These are phyloP conservation scores for Ogataea pini DNA, from an alignment of 805 yeast species.

Conservation along the genomic window DNA sequence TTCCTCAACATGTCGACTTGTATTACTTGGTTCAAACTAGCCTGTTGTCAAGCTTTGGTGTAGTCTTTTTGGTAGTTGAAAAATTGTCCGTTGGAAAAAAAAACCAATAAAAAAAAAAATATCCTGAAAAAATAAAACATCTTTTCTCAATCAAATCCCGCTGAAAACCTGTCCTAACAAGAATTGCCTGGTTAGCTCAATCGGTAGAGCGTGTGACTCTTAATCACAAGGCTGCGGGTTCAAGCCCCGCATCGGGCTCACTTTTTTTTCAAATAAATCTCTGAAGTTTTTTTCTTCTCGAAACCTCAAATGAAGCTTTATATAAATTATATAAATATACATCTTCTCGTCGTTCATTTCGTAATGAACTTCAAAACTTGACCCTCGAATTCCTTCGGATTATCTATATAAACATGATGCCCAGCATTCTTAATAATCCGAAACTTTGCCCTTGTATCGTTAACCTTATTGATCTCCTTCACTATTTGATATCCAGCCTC, in stretches of 20 bases:
- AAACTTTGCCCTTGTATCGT: conserved; percentile 32
- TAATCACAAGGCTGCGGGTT: conserved; percentile 32
- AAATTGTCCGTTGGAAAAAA: not conserved
- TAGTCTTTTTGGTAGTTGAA: not conserved
- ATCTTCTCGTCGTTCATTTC: not conserved
- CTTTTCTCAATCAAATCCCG: not conserved
- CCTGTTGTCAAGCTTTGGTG: too few species aligned
- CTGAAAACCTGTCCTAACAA: not conserved
- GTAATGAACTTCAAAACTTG: conserved; percentile 27
- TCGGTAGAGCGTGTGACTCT: conserved; percentile 33
- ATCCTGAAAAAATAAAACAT: not conserved
- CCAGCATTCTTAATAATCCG: conserved; percentile 47
- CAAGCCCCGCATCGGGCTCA: conserved; percentile 29
- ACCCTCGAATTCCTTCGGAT: conserved; percentile 37
- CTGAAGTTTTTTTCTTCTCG: not conserved
- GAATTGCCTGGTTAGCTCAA: conserved; percentile 29
- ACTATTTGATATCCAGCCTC: conserved; percentile 54
- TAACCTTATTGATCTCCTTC: conserved; percentile 32
- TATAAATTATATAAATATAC: not conserved
- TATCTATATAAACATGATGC: conserved; percentile 57
- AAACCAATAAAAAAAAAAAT: not conserved
- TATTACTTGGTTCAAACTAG: too few species aligned
- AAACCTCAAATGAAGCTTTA: not conserved
- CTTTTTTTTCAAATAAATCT: conserved; percentile 3
- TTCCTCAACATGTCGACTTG: not conserved